phyloP scores from a whole-genome alignment of 2,329 filamentous ascomycete genomes.

The Iodosphaeria phyllophila region DNA sequence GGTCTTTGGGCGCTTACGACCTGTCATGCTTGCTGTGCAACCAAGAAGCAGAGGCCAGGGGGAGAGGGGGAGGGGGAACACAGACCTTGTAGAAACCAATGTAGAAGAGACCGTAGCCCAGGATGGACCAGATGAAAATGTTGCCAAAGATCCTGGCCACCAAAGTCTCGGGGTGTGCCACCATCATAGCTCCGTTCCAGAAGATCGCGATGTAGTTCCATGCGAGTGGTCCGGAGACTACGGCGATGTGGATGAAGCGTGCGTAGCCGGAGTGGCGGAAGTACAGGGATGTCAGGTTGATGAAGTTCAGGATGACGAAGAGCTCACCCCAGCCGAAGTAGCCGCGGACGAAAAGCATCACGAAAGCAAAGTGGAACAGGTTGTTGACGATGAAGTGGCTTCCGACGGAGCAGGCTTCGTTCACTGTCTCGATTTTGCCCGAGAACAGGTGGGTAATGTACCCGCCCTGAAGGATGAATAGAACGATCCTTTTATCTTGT shows the following conservation, averaged over 20 bases:
- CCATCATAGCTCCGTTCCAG: conserved; percentile 74
- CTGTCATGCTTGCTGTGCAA: too few species aligned
- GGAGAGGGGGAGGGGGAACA: conserved; percentile 1
- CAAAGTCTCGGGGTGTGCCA: conserved; percentile 45
- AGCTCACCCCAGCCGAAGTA: conserved; percentile 62
- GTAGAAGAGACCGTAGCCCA: conserved; percentile 62
- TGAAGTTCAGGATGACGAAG: conserved; percentile 60
- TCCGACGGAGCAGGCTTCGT: conserved; percentile 57
- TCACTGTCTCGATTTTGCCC: conserved; percentile 39
- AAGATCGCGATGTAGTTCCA: conserved; percentile 79
- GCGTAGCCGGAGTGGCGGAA: conserved; percentile 60
- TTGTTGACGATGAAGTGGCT: conserved; percentile 78
- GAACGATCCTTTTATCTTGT: conserved; percentile 34
- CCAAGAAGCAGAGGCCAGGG: not conserved
- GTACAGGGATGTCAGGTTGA: conserved; percentile 64
- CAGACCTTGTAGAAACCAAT: conserved; percentile 50
- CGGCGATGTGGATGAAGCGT: conserved; percentile 57
- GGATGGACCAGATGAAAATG: conserved; percentile 70
- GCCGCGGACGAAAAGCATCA: conserved; percentile 64
- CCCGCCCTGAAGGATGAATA: conserved; percentile 57
- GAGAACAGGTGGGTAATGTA: conserved; percentile 67
- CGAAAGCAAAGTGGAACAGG: conserved; percentile 61
- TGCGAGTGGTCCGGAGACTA: conserved; percentile 59
- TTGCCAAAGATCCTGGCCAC: conserved; percentile 69
- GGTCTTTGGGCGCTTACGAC: not conserved